Evolutionary conservation across 768 basidiomycete species (phyloP), one percentile per base, ranked within the genome.

Genomic region (Candolleomyces efflorescens): DNA sequence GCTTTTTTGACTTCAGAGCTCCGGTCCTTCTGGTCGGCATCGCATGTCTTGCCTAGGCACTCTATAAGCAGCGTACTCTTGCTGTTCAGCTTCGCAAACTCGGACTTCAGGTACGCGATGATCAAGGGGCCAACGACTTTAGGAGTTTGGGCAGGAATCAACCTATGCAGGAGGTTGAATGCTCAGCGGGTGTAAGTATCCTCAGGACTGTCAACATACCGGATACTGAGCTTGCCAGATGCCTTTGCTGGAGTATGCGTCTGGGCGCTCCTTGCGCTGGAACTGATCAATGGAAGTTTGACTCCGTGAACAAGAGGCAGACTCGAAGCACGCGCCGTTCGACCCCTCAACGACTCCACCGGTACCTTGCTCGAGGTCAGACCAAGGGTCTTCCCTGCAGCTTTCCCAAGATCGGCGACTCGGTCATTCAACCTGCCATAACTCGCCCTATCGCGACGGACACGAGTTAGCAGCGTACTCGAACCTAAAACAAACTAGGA

Each of bases 261-360:
- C 83, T 93, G n/a, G n/a, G n/a, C n/a, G n/a, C n/a, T n/a, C n/a
- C n/a, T 94, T 18, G 81, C 83, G 2, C 92, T 92, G 0, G 82
- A 79, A 0, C 83, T 85, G 55, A 83, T 91, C 77, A 95, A 97
- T 1, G 94, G 95, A 50, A 94, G 94, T 72, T 97, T 92, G 65
- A 98, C 95, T 11, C 96, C 96, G 69, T 98, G 95, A 23, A n/a
- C n/a, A n/a, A 98, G 74, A 2, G 92, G 94, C 60, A 98, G 80
- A 58, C 87, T 89, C 2, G 95, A 91, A 63, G 83, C 77, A 36
- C 94, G 84, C 95, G n/a, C n/a, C n/a, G 98, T 98, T 63, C 93
- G 85, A 38, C 90, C 92, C 94, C 96, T 98, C 39, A 98, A 76
- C 20, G 89, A 82, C 9, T 75, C 69, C 27, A 85, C n/a, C n/a